Conservation (phyloP, 2,329 filamentous ascomycete genomes). For the Phaeosphaeriaceae sp. region DNA sequence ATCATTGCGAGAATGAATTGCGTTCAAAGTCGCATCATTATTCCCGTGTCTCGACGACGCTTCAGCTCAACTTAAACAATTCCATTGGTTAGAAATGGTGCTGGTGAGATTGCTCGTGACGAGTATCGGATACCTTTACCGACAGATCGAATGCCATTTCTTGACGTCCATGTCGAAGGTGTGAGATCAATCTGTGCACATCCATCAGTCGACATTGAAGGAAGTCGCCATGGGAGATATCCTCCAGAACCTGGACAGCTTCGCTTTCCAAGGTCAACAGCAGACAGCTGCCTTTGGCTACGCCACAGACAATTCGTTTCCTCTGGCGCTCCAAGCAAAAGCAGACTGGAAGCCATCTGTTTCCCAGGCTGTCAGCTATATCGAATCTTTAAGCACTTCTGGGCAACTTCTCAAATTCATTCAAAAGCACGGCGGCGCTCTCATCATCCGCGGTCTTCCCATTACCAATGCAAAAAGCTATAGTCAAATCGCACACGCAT, state of each 20-base stretch:
- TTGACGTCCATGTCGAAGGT: background rate
- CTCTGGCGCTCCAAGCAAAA: slow-evolving; percentile 8
- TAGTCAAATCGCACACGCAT: slow-evolving; percentile 45
- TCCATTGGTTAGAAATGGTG: background rate
- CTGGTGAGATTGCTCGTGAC: background rate
- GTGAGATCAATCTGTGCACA: background rate
- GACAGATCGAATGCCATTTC: background rate
- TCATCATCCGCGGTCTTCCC: slow-evolving; percentile 44
- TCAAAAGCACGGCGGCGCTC: slow-evolving; percentile 42
- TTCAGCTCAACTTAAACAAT: background rate
- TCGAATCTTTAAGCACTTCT: slow-evolving; percentile 26
- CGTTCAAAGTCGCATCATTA: background rate
- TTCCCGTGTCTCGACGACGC: background rate
- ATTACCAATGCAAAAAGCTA: slow-evolving; percentile 45
- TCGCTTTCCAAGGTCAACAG: slow-evolving; percentile 8
- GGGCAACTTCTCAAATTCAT: slow-evolving; percentile 34
- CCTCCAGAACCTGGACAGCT: slow-evolving; percentile 2
- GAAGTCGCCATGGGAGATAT: slow-evolving; percentile 3
- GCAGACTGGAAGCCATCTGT: slow-evolving; percentile 5
- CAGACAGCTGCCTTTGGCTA: slow-evolving; percentile 7
- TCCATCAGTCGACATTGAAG: background rate
- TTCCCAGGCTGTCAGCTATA: slow-evolving; percentile 8
- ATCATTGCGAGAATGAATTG: slow-evolving; percentile 8
- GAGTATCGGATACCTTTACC: background rate
- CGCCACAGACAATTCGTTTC: slow-evolving; percentile 4